These are phyloP conservation scores for Calonectria pteridis DNA, from an alignment of 2,329 filamentous ascomycete genomes.

Conservation along the genomic window DNA sequence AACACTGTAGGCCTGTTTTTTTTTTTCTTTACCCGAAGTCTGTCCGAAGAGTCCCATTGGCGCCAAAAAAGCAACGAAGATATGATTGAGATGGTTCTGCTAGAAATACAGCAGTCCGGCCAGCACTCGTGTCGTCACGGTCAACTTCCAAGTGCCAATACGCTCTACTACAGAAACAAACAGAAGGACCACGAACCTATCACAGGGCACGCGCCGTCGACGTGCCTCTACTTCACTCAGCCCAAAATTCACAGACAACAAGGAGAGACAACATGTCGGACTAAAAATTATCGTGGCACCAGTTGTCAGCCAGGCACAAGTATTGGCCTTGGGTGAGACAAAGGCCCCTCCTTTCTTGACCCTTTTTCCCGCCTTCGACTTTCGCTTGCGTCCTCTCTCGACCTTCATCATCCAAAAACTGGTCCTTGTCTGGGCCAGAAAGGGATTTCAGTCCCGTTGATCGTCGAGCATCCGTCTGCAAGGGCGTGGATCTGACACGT, in stretches of 20 bases:
- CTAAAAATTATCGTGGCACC: background rate
- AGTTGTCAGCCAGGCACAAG: background rate
- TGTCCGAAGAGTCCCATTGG: background rate
- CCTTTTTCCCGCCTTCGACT: background rate
- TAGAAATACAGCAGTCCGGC: background rate
- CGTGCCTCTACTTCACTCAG: background rate
- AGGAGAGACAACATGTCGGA: background rate
- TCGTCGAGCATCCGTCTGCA: background rate
- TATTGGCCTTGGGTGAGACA: background rate
- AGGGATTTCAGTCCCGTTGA: conserved; percentile 3
- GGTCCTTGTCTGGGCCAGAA: background rate
- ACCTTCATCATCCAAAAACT: background rate
- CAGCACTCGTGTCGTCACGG: background rate
- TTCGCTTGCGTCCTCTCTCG: background rate
- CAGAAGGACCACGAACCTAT: background rate
- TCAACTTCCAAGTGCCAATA: background rate
- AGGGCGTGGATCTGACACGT: background rate
- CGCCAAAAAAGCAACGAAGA: background rate
- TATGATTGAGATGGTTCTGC: background rate
- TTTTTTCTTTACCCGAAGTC: background rate
- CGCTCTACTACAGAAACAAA: background rate
- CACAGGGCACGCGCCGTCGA: background rate
- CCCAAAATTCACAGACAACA: background rate
- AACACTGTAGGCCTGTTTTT: background rate
- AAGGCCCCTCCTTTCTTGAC: background rate